These are phyloP conservation scores for Nepenthes gracilis DNA, from an alignment of 148 eudicot genomes.

Conservation along the genomic window DNA sequence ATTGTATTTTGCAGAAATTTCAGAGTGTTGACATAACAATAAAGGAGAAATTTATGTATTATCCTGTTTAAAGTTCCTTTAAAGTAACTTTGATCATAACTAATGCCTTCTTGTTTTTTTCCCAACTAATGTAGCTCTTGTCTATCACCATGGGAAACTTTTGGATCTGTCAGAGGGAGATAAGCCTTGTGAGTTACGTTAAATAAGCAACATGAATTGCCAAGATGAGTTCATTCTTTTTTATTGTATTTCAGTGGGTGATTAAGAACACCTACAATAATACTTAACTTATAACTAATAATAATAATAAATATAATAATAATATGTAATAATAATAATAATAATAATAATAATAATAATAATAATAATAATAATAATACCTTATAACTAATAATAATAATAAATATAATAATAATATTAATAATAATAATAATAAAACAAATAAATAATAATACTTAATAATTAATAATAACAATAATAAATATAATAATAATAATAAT, in stretches of 20 bases:
- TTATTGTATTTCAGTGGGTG: not conserved
- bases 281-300: too few species aligned
- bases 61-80: not conserved
- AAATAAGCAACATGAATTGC: not conserved
- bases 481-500: too few species aligned
- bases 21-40: not conserved
- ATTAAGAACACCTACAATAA: not conserved
- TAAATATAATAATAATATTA: too few species aligned
- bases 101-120: slow-evolving; percentile 8
- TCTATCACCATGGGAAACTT: slow-evolving; percentile 90
- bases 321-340: too few species aligned
- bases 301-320: too few species aligned
- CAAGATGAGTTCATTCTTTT: not conserved
- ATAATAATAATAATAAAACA: too few species aligned
- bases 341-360: too few species aligned
- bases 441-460: too few species aligned
- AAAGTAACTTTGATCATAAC: not conserved
- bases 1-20: not conserved
- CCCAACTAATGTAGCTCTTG: slow-evolving; percentile 81
- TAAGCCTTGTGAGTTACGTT: slow-evolving; percentile 66
- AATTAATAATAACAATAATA: too few species aligned
- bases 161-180: slow-evolving; percentile 86
- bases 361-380: too few species aligned
- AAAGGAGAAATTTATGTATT: not conserved
- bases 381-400: too few species aligned